phyloP scores from a whole-genome alignment of 139 green algal genomes.

The Chlamydomonas schloesseri region DNA sequence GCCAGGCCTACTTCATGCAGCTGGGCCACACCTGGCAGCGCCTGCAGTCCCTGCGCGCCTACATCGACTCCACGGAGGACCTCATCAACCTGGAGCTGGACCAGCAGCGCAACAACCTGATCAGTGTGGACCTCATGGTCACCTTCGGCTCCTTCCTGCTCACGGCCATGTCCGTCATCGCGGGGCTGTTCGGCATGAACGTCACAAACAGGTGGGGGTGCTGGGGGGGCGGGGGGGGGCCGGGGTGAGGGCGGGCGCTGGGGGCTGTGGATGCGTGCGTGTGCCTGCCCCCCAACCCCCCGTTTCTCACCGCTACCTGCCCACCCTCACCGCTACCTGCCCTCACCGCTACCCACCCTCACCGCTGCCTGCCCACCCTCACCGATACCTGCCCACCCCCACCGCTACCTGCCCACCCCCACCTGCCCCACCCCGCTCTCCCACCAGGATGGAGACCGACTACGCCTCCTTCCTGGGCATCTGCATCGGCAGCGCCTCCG shows the following conservation, averaged over 20 bases:
- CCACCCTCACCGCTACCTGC: neutral
- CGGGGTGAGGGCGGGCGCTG: neutral
- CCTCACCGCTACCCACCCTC: too few species aligned
- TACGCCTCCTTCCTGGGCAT: conserved; percentile 32
- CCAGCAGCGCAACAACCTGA: conserved; percentile 84
- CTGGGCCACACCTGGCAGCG: conserved; percentile 41
- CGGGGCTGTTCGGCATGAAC: conserved; percentile 91
- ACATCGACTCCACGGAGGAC: conserved; percentile 92
- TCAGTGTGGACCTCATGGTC: conserved; percentile 62
- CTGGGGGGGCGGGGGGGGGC: neutral
- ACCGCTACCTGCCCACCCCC: neutral
- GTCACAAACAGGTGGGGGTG: conserved; percentile 57
- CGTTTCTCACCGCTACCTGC: neutral
- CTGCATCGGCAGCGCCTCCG: neutral
- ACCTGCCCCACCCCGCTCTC: neutral
- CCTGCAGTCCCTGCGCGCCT: conserved; percentile 76
- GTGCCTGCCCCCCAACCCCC: too few species aligned
- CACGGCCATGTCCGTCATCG: conserved; percentile 72
- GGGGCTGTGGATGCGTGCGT: neutral
- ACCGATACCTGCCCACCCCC: neutral
- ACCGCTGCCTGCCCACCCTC: neutral
- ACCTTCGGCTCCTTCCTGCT: conserved; percentile 81
- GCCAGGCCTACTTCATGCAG: conserved; percentile 62
- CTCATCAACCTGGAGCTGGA: conserved; percentile 93
- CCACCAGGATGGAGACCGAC: neutral